A percentile compares a stretch with the other conserved stretches of the same genome.
These are phyloP conservation scores for Penicillium sp. DNA, from an alignment of 2,329 filamentous ascomycete species.

Conservation along the genomic window DNA sequence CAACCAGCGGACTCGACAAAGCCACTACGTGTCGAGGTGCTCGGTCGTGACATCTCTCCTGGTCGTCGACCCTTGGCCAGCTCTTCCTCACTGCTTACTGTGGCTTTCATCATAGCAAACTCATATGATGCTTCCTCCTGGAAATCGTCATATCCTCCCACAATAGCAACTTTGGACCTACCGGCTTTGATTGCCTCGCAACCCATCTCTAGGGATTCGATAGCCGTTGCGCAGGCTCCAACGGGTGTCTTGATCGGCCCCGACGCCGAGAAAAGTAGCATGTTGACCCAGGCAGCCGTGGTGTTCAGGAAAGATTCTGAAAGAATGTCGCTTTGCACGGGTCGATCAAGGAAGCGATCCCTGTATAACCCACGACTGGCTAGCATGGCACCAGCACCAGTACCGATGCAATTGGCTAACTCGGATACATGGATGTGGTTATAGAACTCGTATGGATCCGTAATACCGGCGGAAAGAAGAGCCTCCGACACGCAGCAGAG, in stretches of 20 bases:
- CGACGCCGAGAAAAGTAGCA: slow-evolving; percentile 93
- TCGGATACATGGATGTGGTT: slow-evolving; percentile 98
- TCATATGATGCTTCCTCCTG: slow-evolving; percentile 98
- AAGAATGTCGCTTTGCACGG: slow-evolving; percentile 95
- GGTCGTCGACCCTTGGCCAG: slow-evolving; percentile 92
- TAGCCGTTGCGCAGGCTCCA: slow-evolving; percentile 92
- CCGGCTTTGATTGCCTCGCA: slow-evolving; percentile 98
- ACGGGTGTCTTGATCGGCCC: slow-evolving; percentile 98
- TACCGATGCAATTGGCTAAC: slow-evolving; percentile 96
- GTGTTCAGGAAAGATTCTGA: slow-evolving; percentile 99
- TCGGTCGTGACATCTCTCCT: slow-evolving; percentile 90
- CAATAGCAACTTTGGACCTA: slow-evolving; percentile 80
- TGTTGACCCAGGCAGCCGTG: slow-evolving; percentile 99
- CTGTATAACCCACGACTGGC: slow-evolving; percentile 97
- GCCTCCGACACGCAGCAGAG: slow-evolving; percentile 90
- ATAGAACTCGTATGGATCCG: slow-evolving; percentile 99
- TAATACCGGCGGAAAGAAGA: slow-evolving; percentile 87
- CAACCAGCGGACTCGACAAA: slow-evolving; percentile 99
- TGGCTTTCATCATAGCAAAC: slow-evolving; percentile 99
- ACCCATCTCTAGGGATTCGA: slow-evolving; percentile 95
- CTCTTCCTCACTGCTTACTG: slow-evolving; percentile 94
- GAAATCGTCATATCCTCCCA: slow-evolving; percentile 98
- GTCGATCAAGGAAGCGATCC: slow-evolving; percentile 92
- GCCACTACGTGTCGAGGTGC: slow-evolving; percentile 90
- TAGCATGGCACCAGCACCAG: slow-evolving; percentile 90